phyloP scores from a whole-genome alignment of 495 filamentous ascomycete species.

The Oidiodendron maius region DNA sequence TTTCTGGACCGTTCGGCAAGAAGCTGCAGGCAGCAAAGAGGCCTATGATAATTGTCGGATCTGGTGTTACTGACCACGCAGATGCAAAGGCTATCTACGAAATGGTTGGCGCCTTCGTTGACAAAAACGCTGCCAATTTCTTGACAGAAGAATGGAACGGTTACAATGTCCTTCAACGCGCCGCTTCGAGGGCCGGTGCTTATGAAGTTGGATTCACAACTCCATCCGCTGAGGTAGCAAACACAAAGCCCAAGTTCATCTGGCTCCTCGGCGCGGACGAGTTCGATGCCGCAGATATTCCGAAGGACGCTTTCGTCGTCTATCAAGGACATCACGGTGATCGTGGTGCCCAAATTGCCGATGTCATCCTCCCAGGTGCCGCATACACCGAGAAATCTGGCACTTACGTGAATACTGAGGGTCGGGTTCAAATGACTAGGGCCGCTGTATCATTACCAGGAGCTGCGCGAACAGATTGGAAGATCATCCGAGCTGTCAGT shows the following conservation, averaged over 20 bases:
- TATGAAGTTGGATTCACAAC: conserved; percentile 93
- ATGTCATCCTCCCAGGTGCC: conserved; percentile 88
- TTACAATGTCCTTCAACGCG: conserved; percentile 91
- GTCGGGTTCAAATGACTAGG: conserved; percentile 86
- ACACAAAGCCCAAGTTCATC: conserved; percentile 84
- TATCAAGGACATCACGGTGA: conserved; percentile 99
- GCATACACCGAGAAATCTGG: conserved; percentile 97
- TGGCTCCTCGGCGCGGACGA: conserved; percentile 98
- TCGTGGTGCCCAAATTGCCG: conserved; percentile 83
- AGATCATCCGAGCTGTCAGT: conserved; percentile 86
- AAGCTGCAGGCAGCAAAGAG: conserved; percentile 80
- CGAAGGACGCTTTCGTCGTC: conserved; percentile 90
- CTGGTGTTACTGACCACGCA: conserved; percentile 77
- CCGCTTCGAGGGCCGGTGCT: conserved; percentile 83
- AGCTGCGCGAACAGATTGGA: conserved; percentile 93
- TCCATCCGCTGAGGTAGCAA: conserved; percentile 68
- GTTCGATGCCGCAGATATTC: conserved; percentile 70
- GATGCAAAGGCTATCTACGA: conserved; percentile 93
- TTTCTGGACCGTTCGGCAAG: conserved; percentile 85
- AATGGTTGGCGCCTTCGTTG: conserved; percentile 78
- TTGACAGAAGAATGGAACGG: conserved; percentile 89
- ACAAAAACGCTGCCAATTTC: conserved; percentile 87
- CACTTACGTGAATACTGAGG: conserved; percentile 96
- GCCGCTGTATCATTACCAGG: conserved; percentile 80
- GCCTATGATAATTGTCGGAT: conserved; percentile 94